Conservation (phyloP, 2,329 filamentous ascomycete species). For the Claviceps cyperi region DNA sequence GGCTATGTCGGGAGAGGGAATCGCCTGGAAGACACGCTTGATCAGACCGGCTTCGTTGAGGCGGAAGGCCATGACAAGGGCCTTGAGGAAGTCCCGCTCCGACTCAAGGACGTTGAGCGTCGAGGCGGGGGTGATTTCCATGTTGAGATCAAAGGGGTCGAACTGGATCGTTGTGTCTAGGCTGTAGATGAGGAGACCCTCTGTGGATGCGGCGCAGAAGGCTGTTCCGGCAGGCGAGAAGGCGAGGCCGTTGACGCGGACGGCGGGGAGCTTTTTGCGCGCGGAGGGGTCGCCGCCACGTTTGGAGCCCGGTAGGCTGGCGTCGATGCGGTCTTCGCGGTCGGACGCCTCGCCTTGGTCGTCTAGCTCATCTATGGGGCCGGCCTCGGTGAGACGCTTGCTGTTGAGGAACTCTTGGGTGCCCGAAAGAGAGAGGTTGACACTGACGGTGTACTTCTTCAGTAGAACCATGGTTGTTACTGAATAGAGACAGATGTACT, state of each 20-base stretch:
- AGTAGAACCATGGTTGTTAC: conserved; percentile 79
- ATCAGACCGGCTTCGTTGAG: conserved; percentile 77
- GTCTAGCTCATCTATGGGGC: conserved; percentile 72
- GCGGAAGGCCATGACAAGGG: conserved; percentile 91
- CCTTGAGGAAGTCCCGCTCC: conserved; percentile 74
- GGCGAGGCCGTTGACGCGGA: conserved; percentile 69
- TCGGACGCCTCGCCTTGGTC: conserved; percentile 80
- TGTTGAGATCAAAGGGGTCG: conserved; percentile 90
- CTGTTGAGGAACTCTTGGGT: conserved; percentile 97
- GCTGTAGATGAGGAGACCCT: conserved; percentile 87
- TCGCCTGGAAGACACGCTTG: conserved; percentile 70
- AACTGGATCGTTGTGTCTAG: conserved; percentile 75
- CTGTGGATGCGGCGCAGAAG: conserved; percentile 90
- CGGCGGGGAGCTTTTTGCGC: conserved; percentile 62
- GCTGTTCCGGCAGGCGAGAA: conserved; percentile 81
- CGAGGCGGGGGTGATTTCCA: conserved; percentile 79
- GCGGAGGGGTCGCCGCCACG: conserved; percentile 69
- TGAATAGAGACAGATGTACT: conserved; percentile 97
- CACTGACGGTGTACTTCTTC: conserved; percentile 89
- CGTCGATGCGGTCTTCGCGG: conserved; percentile 69
- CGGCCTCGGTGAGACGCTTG: conserved; percentile 78
- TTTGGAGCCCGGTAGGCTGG: conserved; percentile 68
- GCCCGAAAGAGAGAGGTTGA: conserved; percentile 89
- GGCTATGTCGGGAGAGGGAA: conserved; percentile 59
- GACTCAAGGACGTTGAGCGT: conserved; percentile 54